Evolutionary conservation across 2,329 filamentous ascomycete genomes (phyloP).

Genomic region (Paecilomyces sp.): DNA sequence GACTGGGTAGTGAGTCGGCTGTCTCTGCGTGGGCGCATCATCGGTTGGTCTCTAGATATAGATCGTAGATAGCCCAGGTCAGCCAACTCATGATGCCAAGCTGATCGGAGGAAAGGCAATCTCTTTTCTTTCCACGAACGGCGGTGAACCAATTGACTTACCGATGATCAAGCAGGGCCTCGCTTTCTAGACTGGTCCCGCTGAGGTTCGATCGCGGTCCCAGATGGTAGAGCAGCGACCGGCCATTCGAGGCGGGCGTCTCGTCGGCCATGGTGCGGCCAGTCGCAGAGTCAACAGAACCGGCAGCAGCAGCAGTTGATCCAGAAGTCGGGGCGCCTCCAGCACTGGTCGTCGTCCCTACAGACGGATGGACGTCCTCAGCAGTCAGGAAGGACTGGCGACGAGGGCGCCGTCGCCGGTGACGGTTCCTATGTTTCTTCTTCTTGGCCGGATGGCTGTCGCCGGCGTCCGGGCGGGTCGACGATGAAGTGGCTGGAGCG

Average conservation of each 20-base stretch:
- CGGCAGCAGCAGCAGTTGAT: constrained; percentile 37
- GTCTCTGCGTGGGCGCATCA: constrained; percentile 58
- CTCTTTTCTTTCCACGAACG: neutral
- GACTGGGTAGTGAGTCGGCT: constrained; percentile 32
- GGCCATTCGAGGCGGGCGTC: constrained; percentile 18
- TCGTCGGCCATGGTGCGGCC: constrained; percentile 16
- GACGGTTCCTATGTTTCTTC: constrained; percentile 69
- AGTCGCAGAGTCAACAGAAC: constrained; percentile 21
- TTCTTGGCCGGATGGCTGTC: constrained; percentile 21
- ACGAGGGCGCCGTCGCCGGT: constrained; percentile 70
- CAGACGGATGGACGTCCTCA: constrained; percentile 49
- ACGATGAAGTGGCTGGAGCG: constrained; percentile 1
- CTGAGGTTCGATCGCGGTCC: constrained; percentile 54
- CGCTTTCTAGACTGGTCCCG: constrained; percentile 81
- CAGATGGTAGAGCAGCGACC: constrained; percentile 49
- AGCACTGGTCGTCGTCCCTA: neutral
- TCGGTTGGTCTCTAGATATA: constrained; percentile 48
- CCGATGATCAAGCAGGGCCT: constrained; percentile 81
- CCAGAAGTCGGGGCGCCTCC: neutral
- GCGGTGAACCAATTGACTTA: constrained; percentile 27
- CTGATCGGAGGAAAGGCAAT: neutral
- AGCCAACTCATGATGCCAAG: neutral
- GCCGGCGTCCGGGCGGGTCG: constrained; percentile 12
- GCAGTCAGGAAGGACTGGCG: constrained; percentile 72
- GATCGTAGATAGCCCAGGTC: constrained; percentile 9